Conservation (phyloP, 1,284 basidiomycete species). For the Boletus hoseneyae region DNA sequence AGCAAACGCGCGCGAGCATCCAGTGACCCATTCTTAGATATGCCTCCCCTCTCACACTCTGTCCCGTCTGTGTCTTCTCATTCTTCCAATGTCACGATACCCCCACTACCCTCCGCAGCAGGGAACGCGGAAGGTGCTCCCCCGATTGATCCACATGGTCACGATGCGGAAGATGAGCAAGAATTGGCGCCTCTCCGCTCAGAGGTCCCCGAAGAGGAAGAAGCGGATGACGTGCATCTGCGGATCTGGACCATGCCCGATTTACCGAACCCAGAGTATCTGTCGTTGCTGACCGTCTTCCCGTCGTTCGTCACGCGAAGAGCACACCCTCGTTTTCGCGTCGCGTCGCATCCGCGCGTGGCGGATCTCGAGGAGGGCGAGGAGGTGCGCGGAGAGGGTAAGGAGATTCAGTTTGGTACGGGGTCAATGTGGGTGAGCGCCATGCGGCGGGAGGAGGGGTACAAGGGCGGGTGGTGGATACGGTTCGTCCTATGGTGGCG, state of each 20-base stretch:
- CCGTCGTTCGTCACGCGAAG: slow-evolving; percentile 65
- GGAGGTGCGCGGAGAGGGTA: slow-evolving; percentile 47
- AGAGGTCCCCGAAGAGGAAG: slow-evolving; percentile 42
- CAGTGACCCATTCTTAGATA: slow-evolving; percentile 76
- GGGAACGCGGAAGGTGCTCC: slow-evolving; percentile 41
- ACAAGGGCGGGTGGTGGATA: slow-evolving; percentile 73
- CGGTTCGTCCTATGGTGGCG: slow-evolving; percentile 70
- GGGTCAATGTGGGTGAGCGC: slow-evolving; percentile 67
- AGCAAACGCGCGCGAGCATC: slow-evolving; percentile 66
- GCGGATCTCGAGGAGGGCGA: slow-evolving; percentile 65
- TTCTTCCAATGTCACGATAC: slow-evolving; percentile 45
- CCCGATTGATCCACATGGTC: slow-evolving; percentile 31
- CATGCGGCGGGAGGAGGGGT: slow-evolving; percentile 53
- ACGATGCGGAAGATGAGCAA: slow-evolving; percentile 37
- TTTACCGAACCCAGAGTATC: slow-evolving; percentile 61
- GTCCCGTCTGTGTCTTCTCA: slow-evolving; percentile 49
- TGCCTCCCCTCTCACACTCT: slow-evolving; percentile 53
- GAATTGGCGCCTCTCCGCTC: slow-evolving; percentile 31
- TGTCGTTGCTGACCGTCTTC: slow-evolving; percentile 61
- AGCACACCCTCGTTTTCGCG: slow-evolving; percentile 61
- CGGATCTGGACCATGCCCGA: slow-evolving; percentile 71
- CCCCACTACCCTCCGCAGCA: slow-evolving; percentile 27
- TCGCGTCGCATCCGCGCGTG: slow-evolving; percentile 29
- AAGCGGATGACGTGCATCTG: slow-evolving; percentile 53
- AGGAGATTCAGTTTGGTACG: slow-evolving; percentile 64